Evolutionary conservation across 495 filamentous ascomycete species (phyloP).

Genomic region (Talaromyces liani): DNA sequence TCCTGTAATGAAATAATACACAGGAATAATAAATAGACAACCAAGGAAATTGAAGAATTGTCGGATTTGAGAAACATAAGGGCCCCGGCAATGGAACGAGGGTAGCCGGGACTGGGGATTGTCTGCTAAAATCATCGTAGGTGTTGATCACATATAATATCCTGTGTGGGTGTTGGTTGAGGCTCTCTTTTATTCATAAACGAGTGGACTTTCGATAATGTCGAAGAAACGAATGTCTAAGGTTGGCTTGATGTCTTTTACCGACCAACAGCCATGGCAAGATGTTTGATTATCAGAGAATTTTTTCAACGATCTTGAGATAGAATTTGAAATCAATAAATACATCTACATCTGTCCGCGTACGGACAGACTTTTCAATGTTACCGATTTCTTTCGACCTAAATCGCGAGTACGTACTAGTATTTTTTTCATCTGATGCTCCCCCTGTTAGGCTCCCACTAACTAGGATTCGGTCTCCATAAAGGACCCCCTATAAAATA

Average conservation of each 20-base stretch:
- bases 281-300: not conserved
- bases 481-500: not conserved
- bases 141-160: not conserved
- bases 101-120: slow-evolving; percentile 9
- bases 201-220: not conserved
- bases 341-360: not conserved
- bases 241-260: not conserved
- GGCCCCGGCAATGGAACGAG: slow-evolving; percentile 15
- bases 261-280: not conserved
- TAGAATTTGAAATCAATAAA: not conserved
- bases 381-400: not conserved
- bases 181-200: not conserved
- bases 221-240: not conserved
- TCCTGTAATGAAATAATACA: slow-evolving; percentile 17
- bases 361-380: not conserved
- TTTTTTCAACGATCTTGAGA: not conserved
- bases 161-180: not conserved
- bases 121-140: not conserved
- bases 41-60: slow-evolving; percentile 21
- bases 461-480: not conserved
- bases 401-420: not conserved
- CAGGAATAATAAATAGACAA: slow-evolving; percentile 17
- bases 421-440: not conserved
- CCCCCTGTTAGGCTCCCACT: not conserved
- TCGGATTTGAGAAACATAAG: slow-evolving; percentile 17